phyloP scores from a whole-genome alignment of 2,329 filamentous ascomycete genomes.

The Metarhizium robertsii region DNA sequence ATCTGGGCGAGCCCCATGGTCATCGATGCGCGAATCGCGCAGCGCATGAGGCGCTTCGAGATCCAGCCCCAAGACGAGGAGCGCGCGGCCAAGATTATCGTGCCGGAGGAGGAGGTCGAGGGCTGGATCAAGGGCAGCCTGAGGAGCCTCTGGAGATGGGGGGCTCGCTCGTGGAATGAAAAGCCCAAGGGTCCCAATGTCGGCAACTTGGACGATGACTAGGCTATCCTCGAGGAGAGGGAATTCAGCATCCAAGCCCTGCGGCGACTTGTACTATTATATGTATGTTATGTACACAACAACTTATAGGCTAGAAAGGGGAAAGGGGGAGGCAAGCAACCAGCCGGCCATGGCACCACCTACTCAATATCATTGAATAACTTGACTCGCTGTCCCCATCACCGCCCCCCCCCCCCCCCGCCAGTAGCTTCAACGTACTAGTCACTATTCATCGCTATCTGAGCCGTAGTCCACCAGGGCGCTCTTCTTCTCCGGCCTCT shows the following conservation, averaged over 20 bases:
- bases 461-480: conserved; percentile 48
- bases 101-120: conserved; percentile 60
- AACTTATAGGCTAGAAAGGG: background rate
- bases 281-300: background rate
- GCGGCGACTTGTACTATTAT: background rate
- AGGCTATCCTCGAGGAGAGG: conserved; percentile 5
- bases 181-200: conserved; percentile 32
- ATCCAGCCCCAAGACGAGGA: conserved; percentile 61
- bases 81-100: conserved; percentile 50
- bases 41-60: conserved; percentile 73
- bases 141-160: conserved; percentile 44
- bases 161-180: conserved; percentile 27
- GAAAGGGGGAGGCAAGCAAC: background rate
- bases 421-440: background rate
- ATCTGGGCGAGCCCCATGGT: conserved; percentile 70
- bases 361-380: conserved; percentile 1
- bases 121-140: conserved; percentile 57
- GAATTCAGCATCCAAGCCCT: background rate
- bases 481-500: conserved; percentile 1
- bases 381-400: background rate
- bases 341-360: background rate
- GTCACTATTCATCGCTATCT: conserved; percentile 32
- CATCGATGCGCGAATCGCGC: conserved; percentile 64
- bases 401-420: too few species aligned
- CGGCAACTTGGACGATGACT: conserved; percentile 29